Conservation (phyloP, 2,329 filamentous ascomycete species). For the Thielaviopsis populi region DNA sequence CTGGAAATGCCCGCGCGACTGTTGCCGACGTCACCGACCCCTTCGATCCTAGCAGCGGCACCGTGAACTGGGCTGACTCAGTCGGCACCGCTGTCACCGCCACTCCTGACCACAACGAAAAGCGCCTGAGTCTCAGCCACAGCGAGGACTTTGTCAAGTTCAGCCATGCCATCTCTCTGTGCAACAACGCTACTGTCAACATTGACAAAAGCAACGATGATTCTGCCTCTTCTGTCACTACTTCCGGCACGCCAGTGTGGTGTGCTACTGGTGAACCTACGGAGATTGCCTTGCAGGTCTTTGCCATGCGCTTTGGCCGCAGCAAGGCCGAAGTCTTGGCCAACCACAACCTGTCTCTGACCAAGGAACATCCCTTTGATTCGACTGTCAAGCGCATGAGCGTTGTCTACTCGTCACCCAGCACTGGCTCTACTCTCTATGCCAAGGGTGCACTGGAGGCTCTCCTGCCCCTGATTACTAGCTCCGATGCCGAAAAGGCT, state of each 20-base stretch:
- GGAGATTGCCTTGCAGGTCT: constrained; percentile 59
- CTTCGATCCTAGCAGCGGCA: constrained; percentile 45
- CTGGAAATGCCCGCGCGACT: constrained; percentile 35
- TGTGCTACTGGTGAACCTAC: constrained; percentile 51
- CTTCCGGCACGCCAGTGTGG: constrained; percentile 30
- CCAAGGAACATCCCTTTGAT: constrained; percentile 58
- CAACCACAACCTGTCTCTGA: constrained; percentile 29
- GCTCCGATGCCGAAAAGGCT: constrained; percentile 32
- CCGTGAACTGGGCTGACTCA: constrained; percentile 29
- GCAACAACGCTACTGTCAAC: constrained; percentile 42
- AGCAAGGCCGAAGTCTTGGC: constrained; percentile 29
- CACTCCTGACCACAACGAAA: constrained; percentile 15
- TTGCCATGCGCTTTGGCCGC: constrained; percentile 52
- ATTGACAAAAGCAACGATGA: constrained; percentile 24
- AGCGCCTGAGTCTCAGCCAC: constrained; percentile 15
- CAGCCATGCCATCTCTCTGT: constrained; percentile 41
- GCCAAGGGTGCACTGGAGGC: constrained; percentile 45
- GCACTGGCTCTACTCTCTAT: constrained; percentile 31
- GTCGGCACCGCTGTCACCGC: constrained; percentile 19
- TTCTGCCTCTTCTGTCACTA: constrained; percentile 12
- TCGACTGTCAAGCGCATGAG: constrained; percentile 63
- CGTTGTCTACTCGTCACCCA: constrained; percentile 40
- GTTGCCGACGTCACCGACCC: constrained; percentile 43
- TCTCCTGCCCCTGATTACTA: constrained; percentile 37
- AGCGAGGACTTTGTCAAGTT: constrained; percentile 30